phyloP scores from a whole-genome alignment of 352 stramenopile genomes.

The Phytophthora kernoviae region DNA sequence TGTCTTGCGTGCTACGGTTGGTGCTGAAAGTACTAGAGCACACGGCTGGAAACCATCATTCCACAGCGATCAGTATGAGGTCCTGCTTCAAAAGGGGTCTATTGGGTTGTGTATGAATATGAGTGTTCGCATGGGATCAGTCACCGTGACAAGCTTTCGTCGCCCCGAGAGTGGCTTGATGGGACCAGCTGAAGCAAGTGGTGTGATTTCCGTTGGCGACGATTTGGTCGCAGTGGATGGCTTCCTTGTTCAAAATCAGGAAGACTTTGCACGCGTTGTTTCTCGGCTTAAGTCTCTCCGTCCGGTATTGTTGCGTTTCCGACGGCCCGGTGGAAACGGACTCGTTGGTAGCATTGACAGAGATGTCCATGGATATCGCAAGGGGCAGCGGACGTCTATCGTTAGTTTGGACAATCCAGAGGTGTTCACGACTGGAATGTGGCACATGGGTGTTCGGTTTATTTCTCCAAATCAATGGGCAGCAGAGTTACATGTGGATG shows the following conservation, averaged over 20 bases:
- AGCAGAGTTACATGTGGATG: conserved; percentile 83
- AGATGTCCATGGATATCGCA: conserved; percentile 59
- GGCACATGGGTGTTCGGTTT: conserved; percentile 86
- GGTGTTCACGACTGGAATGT: conserved; percentile 79
- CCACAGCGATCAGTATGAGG: conserved; percentile 80
- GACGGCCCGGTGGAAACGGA: conserved; percentile 49
- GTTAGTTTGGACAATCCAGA: conserved; percentile 74
- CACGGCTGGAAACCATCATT: conserved; percentile 76
- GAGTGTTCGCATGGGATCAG: conserved; percentile 80
- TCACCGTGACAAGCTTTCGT: conserved; percentile 85
- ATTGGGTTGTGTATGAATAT: conserved; percentile 92
- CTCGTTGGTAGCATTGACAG: conserved; percentile 39
- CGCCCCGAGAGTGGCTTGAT: conserved; percentile 75
- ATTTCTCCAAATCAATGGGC: conserved; percentile 77
- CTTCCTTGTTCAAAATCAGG: conserved; percentile 71
- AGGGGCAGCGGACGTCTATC: conserved; percentile 68
- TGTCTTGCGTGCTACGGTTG: conserved; percentile 56
- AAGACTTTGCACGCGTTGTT: conserved; percentile 86
- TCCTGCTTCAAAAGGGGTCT: conserved; percentile 85
- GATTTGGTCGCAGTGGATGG: conserved; percentile 86
- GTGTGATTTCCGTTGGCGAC: conserved; percentile 77
- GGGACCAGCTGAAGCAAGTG: conserved; percentile 79
- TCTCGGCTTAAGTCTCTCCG: conserved; percentile 80
- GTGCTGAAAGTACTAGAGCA: conserved; percentile 44
- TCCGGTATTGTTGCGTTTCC: conserved; percentile 83